phyloP scores from a whole-genome alignment of 108 stramenopile genomes.

The Cyclotella kingstonii region DNA sequence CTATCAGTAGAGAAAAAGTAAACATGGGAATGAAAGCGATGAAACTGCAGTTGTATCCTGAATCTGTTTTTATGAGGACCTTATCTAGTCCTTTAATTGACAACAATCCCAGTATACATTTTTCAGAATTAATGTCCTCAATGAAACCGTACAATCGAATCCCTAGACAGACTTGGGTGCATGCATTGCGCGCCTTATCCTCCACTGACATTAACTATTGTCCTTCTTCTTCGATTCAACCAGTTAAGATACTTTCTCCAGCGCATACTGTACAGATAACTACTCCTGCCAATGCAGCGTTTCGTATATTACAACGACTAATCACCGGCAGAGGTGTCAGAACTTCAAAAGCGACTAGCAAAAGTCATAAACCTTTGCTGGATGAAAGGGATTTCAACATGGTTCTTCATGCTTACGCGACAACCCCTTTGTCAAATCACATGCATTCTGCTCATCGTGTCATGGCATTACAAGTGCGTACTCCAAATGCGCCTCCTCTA shows the following conservation, averaged over 20 bases:
- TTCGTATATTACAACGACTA: constrained; percentile 72
- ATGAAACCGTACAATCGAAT: constrained; percentile 46
- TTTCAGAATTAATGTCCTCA: background rate
- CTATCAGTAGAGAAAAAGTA: constrained; percentile 28
- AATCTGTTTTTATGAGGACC: background rate
- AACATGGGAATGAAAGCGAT: constrained; percentile 52
- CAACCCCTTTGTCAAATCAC: constrained; percentile 18
- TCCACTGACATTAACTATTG: constrained; percentile 18
- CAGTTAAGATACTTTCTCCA: background rate
- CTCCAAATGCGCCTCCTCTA: constrained; percentile 56
- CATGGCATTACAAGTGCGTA: constrained; percentile 69
- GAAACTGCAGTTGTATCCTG: constrained; percentile 46
- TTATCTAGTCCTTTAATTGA: too few species aligned
- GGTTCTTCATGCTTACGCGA: constrained; percentile 69
- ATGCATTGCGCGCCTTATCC: constrained; percentile 60
- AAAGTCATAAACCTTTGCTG: constrained; percentile 7
- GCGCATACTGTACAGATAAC: constrained; percentile 1
- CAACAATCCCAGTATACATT: too few species aligned
- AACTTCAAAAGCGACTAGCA: background rate
- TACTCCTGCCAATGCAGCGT: constrained; percentile 52
- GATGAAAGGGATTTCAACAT: constrained; percentile 78
- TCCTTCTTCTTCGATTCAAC: constrained; percentile 5
- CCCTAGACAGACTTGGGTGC: constrained; percentile 47
- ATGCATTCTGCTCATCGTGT: constrained; percentile 75
- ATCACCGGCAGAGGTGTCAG: constrained; percentile 58